Conservation (phyloP, 176 grass and related monocot genomes). For the Chloris gayana region DNA sequence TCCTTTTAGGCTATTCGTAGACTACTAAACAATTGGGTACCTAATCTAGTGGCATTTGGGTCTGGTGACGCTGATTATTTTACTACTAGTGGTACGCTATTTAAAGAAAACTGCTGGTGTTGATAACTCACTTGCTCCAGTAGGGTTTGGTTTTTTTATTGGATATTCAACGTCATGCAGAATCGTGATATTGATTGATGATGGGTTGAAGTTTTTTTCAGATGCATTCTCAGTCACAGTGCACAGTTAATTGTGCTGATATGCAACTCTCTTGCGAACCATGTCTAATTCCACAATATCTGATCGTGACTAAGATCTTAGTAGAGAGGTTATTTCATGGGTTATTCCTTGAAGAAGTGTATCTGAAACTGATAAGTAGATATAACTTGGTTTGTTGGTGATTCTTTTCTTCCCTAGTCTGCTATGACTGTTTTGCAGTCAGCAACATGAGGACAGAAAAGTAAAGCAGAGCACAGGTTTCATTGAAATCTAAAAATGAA, state of each 20-base stretch:
- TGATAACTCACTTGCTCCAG: neutral
- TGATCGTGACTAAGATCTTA: neutral
- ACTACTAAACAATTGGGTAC: conserved; percentile 43
- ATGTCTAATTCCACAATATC: neutral
- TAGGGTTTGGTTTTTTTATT: conserved; percentile 36
- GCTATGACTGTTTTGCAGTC: neutral
- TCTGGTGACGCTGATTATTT: conserved; percentile 31
- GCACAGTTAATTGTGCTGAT: neutral
- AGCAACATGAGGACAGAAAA: neutral
- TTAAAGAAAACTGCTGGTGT: conserved; percentile 30
- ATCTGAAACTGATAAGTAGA: neutral
- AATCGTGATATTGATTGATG: conserved; percentile 29
- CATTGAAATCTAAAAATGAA: neutral
- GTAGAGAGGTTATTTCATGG: conserved; percentile 34
- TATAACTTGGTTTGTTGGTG: neutral
- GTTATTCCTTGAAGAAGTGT: neutral
- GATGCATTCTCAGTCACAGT: neutral
- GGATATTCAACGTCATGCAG: neutral
- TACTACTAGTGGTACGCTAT: conserved; percentile 20
- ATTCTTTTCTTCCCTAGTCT: neutral
- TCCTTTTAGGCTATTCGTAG: conserved; percentile 8
- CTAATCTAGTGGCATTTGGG: conserved; percentile 28
- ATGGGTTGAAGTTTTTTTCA: neutral
- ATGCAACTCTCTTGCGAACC: neutral
- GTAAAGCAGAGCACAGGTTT: neutral